Conservation (phyloP, 73 alveolate species). For the Durusdinium trenchii region DNA sequence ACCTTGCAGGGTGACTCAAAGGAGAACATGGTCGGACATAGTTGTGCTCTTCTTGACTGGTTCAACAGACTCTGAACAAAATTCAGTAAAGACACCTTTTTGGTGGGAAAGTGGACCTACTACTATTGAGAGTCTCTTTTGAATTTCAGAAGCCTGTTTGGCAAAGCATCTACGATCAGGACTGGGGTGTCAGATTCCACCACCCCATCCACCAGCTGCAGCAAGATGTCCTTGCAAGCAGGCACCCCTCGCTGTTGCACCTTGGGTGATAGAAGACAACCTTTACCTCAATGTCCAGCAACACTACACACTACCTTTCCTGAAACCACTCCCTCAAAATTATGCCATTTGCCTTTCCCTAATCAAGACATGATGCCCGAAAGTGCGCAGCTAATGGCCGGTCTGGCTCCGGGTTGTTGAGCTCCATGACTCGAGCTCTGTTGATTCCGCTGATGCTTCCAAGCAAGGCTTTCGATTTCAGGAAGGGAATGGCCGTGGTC, state of each 20-base stretch:
- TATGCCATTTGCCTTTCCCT: neutral
- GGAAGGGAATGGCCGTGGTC: neutral
- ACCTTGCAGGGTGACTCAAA: neutral
- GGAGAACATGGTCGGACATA: neutral
- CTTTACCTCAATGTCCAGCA: too few relatives aligned
- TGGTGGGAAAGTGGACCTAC: neutral
- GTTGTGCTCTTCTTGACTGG: too few relatives aligned
- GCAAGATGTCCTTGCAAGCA: neutral
- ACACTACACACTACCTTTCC: neutral
- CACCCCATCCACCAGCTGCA: neutral
- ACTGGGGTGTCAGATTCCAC: neutral
- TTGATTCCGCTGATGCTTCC: neutral
- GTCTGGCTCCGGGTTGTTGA: neutral
- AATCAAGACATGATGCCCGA: neutral
- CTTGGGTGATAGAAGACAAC: neutral
- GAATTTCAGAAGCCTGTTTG: neutral
- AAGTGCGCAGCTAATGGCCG: neutral
- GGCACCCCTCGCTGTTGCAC: neutral
- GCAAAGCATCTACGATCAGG: neutral
- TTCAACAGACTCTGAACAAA: neutral
- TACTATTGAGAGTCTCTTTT: neutral
- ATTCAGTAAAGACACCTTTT: too few relatives aligned
- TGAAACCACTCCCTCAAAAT: neutral
- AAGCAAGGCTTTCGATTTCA: neutral
- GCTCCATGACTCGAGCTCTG: neutral